Percentiles rank a stretch among this genome's conserved stretches.
Conservation (phyloP, 805 yeast species). For the Candida pseudofarinosa region DNA sequence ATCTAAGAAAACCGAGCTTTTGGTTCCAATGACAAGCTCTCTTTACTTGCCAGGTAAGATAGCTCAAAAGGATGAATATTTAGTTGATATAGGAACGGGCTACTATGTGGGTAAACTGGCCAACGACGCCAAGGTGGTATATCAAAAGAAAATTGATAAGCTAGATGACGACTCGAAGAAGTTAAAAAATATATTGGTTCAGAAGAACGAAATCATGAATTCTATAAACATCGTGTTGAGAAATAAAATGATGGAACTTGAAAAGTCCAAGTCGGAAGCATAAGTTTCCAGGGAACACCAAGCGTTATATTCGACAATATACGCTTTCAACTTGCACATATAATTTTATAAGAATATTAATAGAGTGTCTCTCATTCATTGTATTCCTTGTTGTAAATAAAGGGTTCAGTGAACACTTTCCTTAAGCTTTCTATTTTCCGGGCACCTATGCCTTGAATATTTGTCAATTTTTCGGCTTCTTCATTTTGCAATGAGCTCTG, state of each 20-base stretch:
- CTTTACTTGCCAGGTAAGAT: conserved; percentile 85
- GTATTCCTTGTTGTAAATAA: conserved; percentile 42
- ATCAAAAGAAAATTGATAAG: conserved; percentile 68
- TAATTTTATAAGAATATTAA: not conserved
- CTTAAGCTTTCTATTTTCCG: conserved; percentile 40
- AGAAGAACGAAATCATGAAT: conserved; percentile 62
- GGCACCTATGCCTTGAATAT: conserved; percentile 48
- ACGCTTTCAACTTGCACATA: not conserved
- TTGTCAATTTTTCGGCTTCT: conserved; percentile 8
- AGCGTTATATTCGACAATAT: too few species aligned
- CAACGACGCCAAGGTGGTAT: conserved; percentile 65
- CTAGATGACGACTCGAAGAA: conserved; percentile 69
- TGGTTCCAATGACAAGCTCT: conserved; percentile 87
- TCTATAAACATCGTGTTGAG: conserved; percentile 58
- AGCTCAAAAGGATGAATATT: conserved; percentile 58
- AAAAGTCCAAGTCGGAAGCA: conserved; percentile 20
- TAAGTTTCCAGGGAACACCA: too few species aligned
- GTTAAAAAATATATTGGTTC: conserved; percentile 68
- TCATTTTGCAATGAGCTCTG: conserved; percentile 24
- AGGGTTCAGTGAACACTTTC: conserved; percentile 45
- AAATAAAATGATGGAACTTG: conserved; percentile 47
- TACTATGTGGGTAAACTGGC: conserved; percentile 81
- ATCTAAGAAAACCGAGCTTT: conserved; percentile 42
- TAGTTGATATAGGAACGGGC: conserved; percentile 96
- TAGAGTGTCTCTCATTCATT: conserved; percentile 2